Base-by-base conservation (phyloP, 441 rosid genomes). In the Adansonia gregorii region DNA sequence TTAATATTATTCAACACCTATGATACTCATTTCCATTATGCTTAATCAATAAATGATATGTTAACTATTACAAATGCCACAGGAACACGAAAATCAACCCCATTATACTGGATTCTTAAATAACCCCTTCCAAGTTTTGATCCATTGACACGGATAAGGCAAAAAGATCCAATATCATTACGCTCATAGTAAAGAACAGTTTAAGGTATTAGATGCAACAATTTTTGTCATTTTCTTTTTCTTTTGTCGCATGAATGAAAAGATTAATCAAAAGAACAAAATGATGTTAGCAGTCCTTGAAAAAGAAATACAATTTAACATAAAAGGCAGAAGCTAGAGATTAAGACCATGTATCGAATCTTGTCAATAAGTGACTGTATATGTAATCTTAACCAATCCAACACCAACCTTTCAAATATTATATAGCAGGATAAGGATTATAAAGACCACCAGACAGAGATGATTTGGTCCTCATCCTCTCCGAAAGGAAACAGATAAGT, bases 391-490 rank as follows among this genome's bases (percentile, higher is more conserved):
- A 64, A 51, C 46, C 22, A 8, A 58, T 43, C 46, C 73, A 82
- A 59, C 31, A 61, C 54, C 71, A 8, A 63, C 81, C 85, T 55
- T 78, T 55, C 79, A 80, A n/a, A 20, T 22, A 20, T 41, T 45
- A 66, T 14, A 31, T 60, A 80, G 75, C 19, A 67, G 49, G 88
- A 83, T 81, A 82, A 81, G 85, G 60, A 63, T 74, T 59, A 15
- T 17, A 75, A 79, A 78, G 55, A 51, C 55, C 55, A 51, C 1
- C 55, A 12, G 55, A 51, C 4, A 51, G 55, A 51, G 55, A 51
- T 51, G 55, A 51, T 14, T 11, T 11, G 63, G 83, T 72, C 60
- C 83, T 72, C 61, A 20, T 72, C 55, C 58, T 51, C 55, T 73
- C 63, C 14, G 8, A 46, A 82, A 22, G 61, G 35, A 73, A 54